Evolutionary conservation across 2,329 filamentous ascomycete species (phyloP), one percentile per base, ranked within the genome.

Genomic region (Penicillium sp.): DNA sequence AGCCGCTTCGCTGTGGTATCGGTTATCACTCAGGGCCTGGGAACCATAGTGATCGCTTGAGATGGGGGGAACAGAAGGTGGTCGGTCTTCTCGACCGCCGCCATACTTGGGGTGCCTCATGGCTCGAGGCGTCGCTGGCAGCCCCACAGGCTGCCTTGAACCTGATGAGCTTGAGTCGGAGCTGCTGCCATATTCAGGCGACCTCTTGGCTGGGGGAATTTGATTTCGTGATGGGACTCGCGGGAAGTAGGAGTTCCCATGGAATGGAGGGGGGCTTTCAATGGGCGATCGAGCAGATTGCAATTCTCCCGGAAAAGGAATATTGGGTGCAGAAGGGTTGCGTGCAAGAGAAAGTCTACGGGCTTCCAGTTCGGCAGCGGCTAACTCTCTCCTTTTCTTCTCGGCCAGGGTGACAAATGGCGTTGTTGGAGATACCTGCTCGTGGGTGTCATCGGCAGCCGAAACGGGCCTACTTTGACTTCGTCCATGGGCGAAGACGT

Each of bases 81-180:
- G 77, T 31, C 73, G 71, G 16, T 82, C 78, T 45, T 80, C 77
- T 33, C 65, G 58, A 49, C 68, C 68, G 71, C 82, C 60, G 27
- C 61, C 82, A 64, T 93, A 86, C 44, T 90, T 86, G 1, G 85
- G 84, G 70, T 96, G 86, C 21, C 90, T 86, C 92, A 97, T 96
- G 1, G 92, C 92, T 76, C 91, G 88, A 29, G 93, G 93, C 1
- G 93, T 97, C 2, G 92, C 91, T 14, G 93, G 92, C n/a, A 96
- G 82, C 0, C 92, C 93, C 51, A 93, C 83, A 6, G 84, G 82
- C 1, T 68, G 69, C 1, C 78, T 78, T 14, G 81, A 80, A 2
- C 79, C 75, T 8, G 73, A 71, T 1, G 73, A 75, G 54, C 66
- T 68, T 0, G 75, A 77, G 52, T 77, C 75, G 9, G 74, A 76